Conservation (phyloP, 352 stramenopile species). For the Globisporangium viniferum region DNA sequence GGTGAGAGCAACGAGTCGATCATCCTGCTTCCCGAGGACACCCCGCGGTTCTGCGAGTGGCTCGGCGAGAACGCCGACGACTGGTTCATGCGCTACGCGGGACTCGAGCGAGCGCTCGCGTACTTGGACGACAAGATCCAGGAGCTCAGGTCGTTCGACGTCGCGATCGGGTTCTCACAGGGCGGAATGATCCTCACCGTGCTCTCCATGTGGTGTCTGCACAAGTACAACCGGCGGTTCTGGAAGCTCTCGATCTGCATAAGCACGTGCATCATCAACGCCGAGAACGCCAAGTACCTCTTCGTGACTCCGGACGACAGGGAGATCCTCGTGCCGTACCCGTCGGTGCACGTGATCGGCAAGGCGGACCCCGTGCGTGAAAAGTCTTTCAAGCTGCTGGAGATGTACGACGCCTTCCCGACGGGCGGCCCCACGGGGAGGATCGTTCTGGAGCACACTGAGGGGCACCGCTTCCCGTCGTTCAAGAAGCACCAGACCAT, state of each 20-base stretch:
- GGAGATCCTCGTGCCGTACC: conserved; percentile 35
- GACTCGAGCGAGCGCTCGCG: conserved; percentile 37
- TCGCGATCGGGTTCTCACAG: conserved; percentile 71
- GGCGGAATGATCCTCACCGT: conserved; percentile 45
- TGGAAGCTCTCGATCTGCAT: conserved; percentile 59
- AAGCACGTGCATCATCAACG: conserved; percentile 28
- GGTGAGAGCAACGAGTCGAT: conserved; percentile 20
- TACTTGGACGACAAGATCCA: conserved; percentile 47
- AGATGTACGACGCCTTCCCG: conserved; percentile 34
- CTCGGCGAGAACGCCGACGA: conserved; percentile 12
- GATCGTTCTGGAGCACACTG: conserved; percentile 43
- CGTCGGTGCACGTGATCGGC: conserved; percentile 64
- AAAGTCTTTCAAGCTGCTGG: conserved; percentile 35
- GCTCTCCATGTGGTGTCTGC: conserved; percentile 43
- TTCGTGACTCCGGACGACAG: conserved; percentile 38
- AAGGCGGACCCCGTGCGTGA: conserved; percentile 49
- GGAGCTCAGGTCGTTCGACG: conserved; percentile 49
- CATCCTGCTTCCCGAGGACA: conserved; percentile 21
- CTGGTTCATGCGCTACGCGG: conserved; percentile 42
- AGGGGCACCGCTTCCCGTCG: conserved; percentile 35
- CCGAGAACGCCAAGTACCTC: conserved; percentile 21
- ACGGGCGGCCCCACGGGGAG: conserved; percentile 21
- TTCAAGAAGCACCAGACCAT: conserved; percentile 28
- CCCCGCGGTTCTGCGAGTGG: not conserved
- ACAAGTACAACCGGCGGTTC: conserved; percentile 24